A percentile compares a stretch with the other conserved stretches of the same genome.
Conservation (phyloP, 768 basidiomycete genomes). For the Boletus edulis region DNA sequence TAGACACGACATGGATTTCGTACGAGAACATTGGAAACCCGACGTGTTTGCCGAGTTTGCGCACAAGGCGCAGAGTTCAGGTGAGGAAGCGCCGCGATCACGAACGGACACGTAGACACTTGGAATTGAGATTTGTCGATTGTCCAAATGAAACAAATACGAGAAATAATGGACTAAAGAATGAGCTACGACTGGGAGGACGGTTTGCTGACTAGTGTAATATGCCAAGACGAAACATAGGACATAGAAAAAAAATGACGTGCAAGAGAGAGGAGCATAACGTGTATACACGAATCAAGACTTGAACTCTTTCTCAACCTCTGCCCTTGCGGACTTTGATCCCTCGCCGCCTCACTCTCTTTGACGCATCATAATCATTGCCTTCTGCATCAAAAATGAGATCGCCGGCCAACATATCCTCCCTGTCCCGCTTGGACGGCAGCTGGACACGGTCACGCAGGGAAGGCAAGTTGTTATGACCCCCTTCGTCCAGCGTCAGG, state of each 20-base stretch:
- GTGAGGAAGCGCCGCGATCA: background rate
- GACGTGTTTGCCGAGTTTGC: slow-evolving; percentile 22
- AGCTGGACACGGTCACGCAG: slow-evolving; percentile 40
- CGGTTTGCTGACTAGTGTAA: slow-evolving; percentile 1
- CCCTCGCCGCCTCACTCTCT: slow-evolving; percentile 24
- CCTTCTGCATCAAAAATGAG: slow-evolving; percentile 10
- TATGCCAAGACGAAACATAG: slow-evolving; percentile 1
- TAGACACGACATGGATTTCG: slow-evolving; percentile 72
- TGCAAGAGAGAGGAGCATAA: background rate
- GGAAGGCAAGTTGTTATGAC: slow-evolving; percentile 18
- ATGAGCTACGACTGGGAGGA: background rate
- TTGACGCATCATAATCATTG: slow-evolving; percentile 24
- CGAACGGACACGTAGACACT: background rate
- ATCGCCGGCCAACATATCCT: slow-evolving; percentile 25
- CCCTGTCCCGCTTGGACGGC: slow-evolving; percentile 31
- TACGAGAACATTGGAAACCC: slow-evolving; percentile 60
- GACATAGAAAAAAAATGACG: background rate
- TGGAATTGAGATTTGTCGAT: background rate
- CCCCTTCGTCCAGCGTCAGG: slow-evolving; percentile 26
- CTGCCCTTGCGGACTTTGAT: slow-evolving; percentile 22
- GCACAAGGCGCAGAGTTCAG: background rate
- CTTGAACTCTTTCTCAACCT: slow-evolving; percentile 1
- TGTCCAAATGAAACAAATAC: slow-evolving; percentile 15
- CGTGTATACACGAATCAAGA: background rate
- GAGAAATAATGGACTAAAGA: slow-evolving; percentile 19